phyloP scores from a whole-genome alignment of 78 protist species.

The Ministeria vibrans region DNA sequence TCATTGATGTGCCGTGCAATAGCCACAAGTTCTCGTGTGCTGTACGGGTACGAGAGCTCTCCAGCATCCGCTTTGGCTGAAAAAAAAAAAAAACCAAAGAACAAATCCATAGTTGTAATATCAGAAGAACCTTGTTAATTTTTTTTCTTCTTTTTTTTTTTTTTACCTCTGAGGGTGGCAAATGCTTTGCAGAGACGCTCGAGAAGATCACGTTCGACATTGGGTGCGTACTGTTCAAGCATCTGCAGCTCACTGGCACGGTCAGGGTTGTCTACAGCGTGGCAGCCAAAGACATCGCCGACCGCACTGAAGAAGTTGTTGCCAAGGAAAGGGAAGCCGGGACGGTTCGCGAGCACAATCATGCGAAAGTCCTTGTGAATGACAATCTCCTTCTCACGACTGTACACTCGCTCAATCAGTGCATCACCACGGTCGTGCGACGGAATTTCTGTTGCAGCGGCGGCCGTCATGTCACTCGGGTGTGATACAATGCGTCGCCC shows the following conservation, averaged over 20 bases:
- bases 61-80: conserved; percentile 18
- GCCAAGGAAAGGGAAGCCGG: conserved; percentile 76
- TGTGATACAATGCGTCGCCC: conserved; percentile 17
- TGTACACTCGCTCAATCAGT: background rate
- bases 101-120: too few species aligned
- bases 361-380: conserved; percentile 60
- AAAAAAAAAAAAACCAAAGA: too few species aligned
- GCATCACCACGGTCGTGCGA: too few species aligned
- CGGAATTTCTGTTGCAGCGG: background rate
- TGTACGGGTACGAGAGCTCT: conserved; percentile 25
- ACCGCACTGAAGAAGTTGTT: conserved; percentile 46
- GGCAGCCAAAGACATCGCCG: conserved; percentile 47
- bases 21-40: conserved; percentile 29
- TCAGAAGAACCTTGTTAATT: too few species aligned
- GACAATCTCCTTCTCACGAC: background rate
- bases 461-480: background rate
- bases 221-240: conserved; percentile 34
- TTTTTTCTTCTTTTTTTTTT: too few species aligned
- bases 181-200: conserved; percentile 12
- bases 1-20: conserved; percentile 18
- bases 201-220: background rate
- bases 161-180: conserved; percentile 21
- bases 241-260: conserved; percentile 12
- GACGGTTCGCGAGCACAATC: conserved; percentile 68
- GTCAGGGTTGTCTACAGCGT: conserved; percentile 42